Evolutionary conservation across 257 asterid genomes (phyloP).

Genomic region (Nicotiana noctiflora): DNA sequence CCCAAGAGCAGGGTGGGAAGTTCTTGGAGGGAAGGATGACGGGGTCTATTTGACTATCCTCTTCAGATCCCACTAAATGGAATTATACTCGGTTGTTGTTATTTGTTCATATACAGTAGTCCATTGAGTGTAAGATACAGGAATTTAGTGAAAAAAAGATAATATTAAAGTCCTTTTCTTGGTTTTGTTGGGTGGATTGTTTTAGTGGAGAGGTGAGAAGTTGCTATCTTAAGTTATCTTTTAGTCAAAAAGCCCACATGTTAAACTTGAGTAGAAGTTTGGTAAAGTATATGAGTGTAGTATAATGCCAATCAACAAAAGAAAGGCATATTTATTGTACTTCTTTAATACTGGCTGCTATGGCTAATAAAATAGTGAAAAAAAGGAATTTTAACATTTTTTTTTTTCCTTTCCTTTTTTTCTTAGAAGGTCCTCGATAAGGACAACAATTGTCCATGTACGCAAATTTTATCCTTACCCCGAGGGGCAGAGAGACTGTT

Average conservation of each 20-base stretch:
- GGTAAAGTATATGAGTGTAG: conserved; percentile 23
- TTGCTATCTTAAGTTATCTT: conserved; percentile 27
- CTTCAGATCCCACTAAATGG: too few relatives aligned
- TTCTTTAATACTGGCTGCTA: not conserved
- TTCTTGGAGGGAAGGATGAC: too few relatives aligned
- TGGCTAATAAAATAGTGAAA: not conserved
- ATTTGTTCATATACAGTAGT: not conserved
- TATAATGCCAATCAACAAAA: conserved; percentile 19
- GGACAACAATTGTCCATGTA: too few relatives aligned
- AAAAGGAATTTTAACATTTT: not conserved
- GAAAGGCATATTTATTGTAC: conserved; percentile 16
- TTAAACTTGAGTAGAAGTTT: conserved; percentile 28
- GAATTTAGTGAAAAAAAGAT: not conserved
- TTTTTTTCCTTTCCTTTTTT: not conserved
- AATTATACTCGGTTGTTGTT: too few relatives aligned
- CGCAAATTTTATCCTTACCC: too few relatives aligned
- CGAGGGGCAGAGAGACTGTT: too few relatives aligned
- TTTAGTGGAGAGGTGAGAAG: conserved; percentile 17
- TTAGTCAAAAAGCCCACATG: conserved; percentile 27
- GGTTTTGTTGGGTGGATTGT: conserved; percentile 8
- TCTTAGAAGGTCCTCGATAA: not conserved
- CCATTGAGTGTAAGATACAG: not conserved
- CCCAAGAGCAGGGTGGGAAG: too few relatives aligned
- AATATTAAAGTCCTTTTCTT: conserved; percentile 24
- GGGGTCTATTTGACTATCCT: too few relatives aligned